Conservation (phyloP, 345 rosid species). For the Kandelia obovata region DNA sequence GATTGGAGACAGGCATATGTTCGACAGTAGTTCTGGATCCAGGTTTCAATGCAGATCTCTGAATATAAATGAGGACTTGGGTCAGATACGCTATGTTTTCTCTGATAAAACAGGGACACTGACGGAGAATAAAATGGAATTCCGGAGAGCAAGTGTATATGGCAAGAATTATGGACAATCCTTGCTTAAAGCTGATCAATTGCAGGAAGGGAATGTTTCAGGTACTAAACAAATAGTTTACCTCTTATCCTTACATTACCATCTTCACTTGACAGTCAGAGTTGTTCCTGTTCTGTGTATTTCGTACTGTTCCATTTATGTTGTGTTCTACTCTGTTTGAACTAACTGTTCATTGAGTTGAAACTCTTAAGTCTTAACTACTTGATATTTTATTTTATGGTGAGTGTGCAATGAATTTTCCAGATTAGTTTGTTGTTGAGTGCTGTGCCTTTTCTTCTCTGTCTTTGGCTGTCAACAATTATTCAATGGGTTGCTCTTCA, state of each 20-base stretch:
- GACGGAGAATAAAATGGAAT: conserved; percentile 76
- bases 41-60: conserved; percentile 76
- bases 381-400: too few species aligned
- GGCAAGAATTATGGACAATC: conserved; percentile 49
- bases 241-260: background rate
- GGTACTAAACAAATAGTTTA: conserved; percentile 33
- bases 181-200: conserved; percentile 19
- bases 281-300: background rate
- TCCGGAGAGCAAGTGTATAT: conserved; percentile 53
- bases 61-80: conserved; percentile 80
- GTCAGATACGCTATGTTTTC: conserved; percentile 66
- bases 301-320: too few species aligned
- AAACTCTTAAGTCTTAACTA: too few species aligned
- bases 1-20: conserved; percentile 72
- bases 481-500: background rate
- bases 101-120: conserved; percentile 84
- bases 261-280: background rate
- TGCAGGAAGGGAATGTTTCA: conserved; percentile 25
- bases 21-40: conserved; percentile 44
- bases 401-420: too few species aligned
- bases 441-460: too few species aligned
- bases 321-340: too few species aligned
- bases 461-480: background rate
- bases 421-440: too few species aligned
- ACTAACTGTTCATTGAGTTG: too few species aligned